A percentile compares a stretch with the other conserved stretches of the same genome.
Conservation (phyloP, 1,139 yeast genomes). For the Sugiyamaella grinbergsii region DNA sequence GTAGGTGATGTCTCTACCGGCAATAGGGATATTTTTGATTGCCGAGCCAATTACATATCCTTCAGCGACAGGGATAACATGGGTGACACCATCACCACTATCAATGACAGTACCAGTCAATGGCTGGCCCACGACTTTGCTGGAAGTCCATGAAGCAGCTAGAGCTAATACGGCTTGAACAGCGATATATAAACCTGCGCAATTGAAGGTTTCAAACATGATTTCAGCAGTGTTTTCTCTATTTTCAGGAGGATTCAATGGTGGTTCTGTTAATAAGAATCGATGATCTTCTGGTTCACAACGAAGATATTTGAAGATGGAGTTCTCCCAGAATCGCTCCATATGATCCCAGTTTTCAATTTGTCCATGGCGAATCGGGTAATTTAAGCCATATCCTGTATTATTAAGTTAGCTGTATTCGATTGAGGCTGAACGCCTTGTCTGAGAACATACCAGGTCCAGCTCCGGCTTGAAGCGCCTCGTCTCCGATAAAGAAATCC, state of each 20-base stretch:
- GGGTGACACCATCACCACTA: constrained; percentile 97
- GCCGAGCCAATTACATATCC: constrained; percentile 98
- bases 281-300: constrained; percentile 99
- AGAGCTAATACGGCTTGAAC: constrained; percentile 98
- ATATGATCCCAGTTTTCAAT: constrained; percentile 99
- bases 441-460: constrained; percentile 55
- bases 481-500: constrained; percentile 94
- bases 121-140: constrained; percentile 92
- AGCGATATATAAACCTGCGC: constrained; percentile 97
- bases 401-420: background rate
- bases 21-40: constrained; percentile 94
- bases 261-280: constrained; percentile 94
- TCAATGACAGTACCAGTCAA: constrained; percentile 98
- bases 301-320: constrained; percentile 91
- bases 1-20: constrained; percentile 95
- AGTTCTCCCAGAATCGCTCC: constrained; percentile 99
- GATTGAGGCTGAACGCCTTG: background rate
- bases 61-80: constrained; percentile 98
- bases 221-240: constrained; percentile 98
- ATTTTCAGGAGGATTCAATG: constrained; percentile 97
- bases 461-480: constrained; percentile 84
- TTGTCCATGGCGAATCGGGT: constrained; percentile 97
- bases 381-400: constrained; percentile 72
- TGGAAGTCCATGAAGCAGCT: constrained; percentile 99
- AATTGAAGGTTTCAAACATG: constrained; percentile 97